Conservation (phyloP, 2,329 filamentous ascomycete species). For the Epichloe sp. region DNA sequence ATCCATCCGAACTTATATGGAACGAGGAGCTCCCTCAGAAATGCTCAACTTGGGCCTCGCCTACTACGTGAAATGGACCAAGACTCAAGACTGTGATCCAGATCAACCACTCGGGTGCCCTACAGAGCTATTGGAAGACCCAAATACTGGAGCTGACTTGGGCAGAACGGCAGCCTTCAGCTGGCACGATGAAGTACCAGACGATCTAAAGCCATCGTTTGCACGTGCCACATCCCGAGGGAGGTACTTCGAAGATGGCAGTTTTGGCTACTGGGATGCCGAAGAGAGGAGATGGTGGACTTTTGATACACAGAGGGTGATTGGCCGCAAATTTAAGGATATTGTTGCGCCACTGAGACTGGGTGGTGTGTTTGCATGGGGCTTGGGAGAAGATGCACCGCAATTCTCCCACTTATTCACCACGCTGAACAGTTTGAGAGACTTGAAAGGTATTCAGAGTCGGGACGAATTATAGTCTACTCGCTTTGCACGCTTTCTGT, state of each 20-base stretch:
- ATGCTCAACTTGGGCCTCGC: constrained; percentile 52
- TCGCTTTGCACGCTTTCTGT: neutral
- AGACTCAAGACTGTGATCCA: constrained; percentile 31
- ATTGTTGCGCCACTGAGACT: constrained; percentile 43
- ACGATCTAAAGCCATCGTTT: constrained; percentile 44
- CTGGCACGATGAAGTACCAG: constrained; percentile 41
- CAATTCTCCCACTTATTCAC: constrained; percentile 27
- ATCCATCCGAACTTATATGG: constrained; percentile 46
- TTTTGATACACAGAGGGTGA: constrained; percentile 51
- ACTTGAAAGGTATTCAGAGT: neutral
- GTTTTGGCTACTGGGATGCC: constrained; percentile 56
- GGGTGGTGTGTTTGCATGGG: constrained; percentile 66
- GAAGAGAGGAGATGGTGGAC: constrained; percentile 55
- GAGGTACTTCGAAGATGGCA: constrained; percentile 44
- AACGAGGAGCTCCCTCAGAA: constrained; percentile 33
- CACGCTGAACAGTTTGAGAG: constrained; percentile 14
- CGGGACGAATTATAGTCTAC: constrained; percentile 18
- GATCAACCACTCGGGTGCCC: constrained; percentile 37
- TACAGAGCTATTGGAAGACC: constrained; percentile 44
- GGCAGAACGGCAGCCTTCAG: constrained; percentile 47
- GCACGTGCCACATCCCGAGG: constrained; percentile 38
- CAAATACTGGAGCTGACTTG: constrained; percentile 40
- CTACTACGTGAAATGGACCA: constrained; percentile 56
- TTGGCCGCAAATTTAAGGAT: constrained; percentile 46
- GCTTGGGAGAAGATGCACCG: constrained; percentile 52